phyloP scores from a whole-genome alignment of 2,329 filamentous ascomycete genomes.

The Lachnellula arida region DNA sequence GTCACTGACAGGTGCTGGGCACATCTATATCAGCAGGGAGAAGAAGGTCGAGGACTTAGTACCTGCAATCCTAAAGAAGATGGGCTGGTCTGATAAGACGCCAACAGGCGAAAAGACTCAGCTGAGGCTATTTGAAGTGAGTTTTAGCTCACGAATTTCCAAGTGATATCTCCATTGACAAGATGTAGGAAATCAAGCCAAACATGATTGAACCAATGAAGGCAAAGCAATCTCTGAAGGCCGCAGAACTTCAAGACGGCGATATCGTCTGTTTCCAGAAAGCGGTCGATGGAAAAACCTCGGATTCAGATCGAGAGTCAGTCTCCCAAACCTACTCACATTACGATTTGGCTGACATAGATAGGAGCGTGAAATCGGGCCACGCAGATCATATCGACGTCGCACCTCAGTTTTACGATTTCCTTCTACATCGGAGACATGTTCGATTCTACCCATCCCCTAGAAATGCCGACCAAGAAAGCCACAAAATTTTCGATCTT shows the following conservation, averaged over 20 bases:
- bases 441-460: slow-evolving; percentile 73
- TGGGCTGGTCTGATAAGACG: slow-evolving; percentile 80
- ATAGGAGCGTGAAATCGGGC: slow-evolving; percentile 12
- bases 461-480: slow-evolving; percentile 41
- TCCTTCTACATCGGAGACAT: slow-evolving; percentile 75
- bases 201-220: slow-evolving; percentile 96
- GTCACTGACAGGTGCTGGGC: slow-evolving; percentile 68
- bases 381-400: slow-evolving; percentile 56
- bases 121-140: slow-evolving; percentile 72
- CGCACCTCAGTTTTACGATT: slow-evolving; percentile 87
- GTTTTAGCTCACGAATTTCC: slow-evolving; percentile 12
- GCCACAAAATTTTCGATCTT: slow-evolving; percentile 67
- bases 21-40: slow-evolving; percentile 82
- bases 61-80: slow-evolving; percentile 70
- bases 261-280: slow-evolving; percentile 95
- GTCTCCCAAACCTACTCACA: slow-evolving; percentile 6
- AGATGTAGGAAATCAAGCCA: slow-evolving; percentile 78
- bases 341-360: slow-evolving; percentile 16
- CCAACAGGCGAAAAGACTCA: slow-evolving; percentile 55
- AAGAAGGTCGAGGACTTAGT: slow-evolving; percentile 85
- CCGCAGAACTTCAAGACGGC: slow-evolving; percentile 92
- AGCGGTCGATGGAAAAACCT: slow-evolving; percentile 43
- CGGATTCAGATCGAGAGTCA: slow-evolving; percentile 14
- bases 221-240: slow-evolving; percentile 79
- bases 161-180: slow-evolving; percentile 17